These are phyloP conservation scores for Clavispora phyllophila DNA, from an alignment of 805 yeast species.

Conservation along the genomic window DNA sequence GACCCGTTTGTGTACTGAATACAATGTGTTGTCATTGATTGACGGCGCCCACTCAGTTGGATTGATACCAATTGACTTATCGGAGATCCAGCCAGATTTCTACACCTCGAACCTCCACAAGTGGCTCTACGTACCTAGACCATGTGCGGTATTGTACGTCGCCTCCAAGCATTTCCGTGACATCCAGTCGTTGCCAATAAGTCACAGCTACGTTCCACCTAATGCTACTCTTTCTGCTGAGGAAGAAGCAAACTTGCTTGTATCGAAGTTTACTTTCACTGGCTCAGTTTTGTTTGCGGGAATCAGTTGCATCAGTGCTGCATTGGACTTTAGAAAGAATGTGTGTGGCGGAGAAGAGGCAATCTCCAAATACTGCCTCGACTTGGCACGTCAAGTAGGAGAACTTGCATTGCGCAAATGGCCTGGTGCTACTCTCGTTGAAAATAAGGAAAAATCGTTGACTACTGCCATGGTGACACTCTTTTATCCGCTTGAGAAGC, in stretches of 20 bases:
- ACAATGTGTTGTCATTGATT: constrained; percentile 48
- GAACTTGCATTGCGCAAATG: constrained; percentile 33
- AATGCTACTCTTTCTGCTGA: constrained; percentile 19
- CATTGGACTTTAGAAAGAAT: constrained; percentile 48
- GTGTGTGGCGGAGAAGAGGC: constrained; percentile 57
- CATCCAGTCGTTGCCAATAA: constrained; percentile 56
- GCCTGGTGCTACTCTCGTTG: constrained; percentile 32
- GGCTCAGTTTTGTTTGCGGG: constrained; percentile 50
- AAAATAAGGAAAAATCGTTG: constrained; percentile 28
- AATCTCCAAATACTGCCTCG: constrained; percentile 44
- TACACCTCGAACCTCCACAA: constrained; percentile 62
- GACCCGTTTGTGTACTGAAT: constrained; percentile 39
- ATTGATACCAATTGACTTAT: constrained; percentile 38
- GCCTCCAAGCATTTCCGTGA: constrained; percentile 43
- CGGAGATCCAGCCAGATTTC: constrained; percentile 50
- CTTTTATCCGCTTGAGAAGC: constrained; percentile 28
- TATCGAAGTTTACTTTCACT: constrained; percentile 43
- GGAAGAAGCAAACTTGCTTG: constrained; percentile 23
- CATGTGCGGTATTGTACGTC: constrained; percentile 56
- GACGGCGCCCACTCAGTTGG: constrained; percentile 78
- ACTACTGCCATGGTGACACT: constrained; percentile 43
- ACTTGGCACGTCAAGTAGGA: constrained; percentile 43
- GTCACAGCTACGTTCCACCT: constrained; percentile 41
- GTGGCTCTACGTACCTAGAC: constrained; percentile 58
- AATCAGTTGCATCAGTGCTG: constrained; percentile 39